Evolutionary conservation across 331 rosid genomes (phyloP).

Genomic region (Quercus tomentella): DNA sequence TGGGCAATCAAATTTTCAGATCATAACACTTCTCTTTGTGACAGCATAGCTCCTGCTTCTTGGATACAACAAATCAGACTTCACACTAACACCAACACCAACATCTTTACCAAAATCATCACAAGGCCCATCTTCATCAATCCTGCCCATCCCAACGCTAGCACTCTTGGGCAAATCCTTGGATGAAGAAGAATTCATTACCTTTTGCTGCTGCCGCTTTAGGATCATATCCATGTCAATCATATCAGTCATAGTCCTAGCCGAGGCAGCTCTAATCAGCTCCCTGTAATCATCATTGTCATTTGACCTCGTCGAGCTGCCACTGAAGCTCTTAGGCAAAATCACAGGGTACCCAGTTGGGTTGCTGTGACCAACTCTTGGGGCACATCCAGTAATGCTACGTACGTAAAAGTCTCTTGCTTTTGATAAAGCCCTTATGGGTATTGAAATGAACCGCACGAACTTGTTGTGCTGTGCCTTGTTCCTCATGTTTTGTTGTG

Average conservation of each 20-base stretch:
- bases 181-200: constrained; percentile 2
- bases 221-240: constrained; percentile 54
- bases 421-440: constrained; percentile 47
- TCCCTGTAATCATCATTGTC: constrained; percentile 51
- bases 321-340: constrained; percentile 60
- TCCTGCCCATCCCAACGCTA: constrained; percentile 71
- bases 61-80: constrained; percentile 28
- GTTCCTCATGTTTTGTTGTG: constrained; percentile 21
- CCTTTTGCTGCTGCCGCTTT: constrained; percentile 23
- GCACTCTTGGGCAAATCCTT: constrained; percentile 47
- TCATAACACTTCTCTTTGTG: constrained; percentile 23
- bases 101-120: constrained; percentile 40
- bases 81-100: background rate
- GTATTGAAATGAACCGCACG: constrained; percentile 47
- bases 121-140: constrained; percentile 56
- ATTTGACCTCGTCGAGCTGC: constrained; percentile 29
- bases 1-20: constrained; percentile 1
- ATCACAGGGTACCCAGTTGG: constrained; percentile 19
- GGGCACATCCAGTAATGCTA: constrained; percentile 46
- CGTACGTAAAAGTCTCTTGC: constrained; percentile 63
- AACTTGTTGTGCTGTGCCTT: constrained; percentile 39
- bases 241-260: constrained; percentile 38
- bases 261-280: constrained; percentile 75
- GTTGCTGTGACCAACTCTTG: constrained; percentile 23
- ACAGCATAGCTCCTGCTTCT: constrained; percentile 71